These are phyloP conservation scores for Penicillium sp. DNA, from an alignment of 2,329 filamentous ascomycete species.

Conservation along the genomic window DNA sequence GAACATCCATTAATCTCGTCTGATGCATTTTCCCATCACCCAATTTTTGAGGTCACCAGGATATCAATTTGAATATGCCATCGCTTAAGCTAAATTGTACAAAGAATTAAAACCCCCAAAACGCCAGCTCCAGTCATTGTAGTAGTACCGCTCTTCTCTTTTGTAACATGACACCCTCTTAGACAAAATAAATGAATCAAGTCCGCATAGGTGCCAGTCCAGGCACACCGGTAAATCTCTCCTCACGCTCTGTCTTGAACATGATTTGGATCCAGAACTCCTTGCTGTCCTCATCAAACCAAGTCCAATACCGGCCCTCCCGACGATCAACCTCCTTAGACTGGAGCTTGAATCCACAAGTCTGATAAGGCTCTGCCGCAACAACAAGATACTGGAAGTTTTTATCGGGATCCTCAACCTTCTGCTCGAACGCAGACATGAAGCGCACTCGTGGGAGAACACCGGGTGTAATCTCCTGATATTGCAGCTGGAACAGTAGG, in stretches of 20 bases:
- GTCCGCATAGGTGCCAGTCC: constrained; percentile 57
- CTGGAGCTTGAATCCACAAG: constrained; percentile 93
- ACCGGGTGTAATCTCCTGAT: constrained; percentile 80
- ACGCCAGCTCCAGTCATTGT: constrained; percentile 1
- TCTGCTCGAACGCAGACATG: constrained; percentile 97
- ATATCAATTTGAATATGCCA: constrained; percentile 1
- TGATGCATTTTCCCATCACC: not conserved
- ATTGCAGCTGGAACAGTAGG: constrained; percentile 93
- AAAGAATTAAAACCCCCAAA: not conserved
- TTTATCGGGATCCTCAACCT: constrained; percentile 89
- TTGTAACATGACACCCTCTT: not conserved
- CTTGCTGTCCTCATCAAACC: constrained; percentile 93
- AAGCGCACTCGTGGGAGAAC: constrained; percentile 83
- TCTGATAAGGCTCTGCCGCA: constrained; percentile 97
- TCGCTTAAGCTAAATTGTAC: not conserved
- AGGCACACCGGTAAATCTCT: constrained; percentile 72
- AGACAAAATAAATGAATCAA: constrained; percentile 18
- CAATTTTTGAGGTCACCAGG: not conserved
- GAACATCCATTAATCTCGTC: not conserved
- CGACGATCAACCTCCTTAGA: constrained; percentile 87
- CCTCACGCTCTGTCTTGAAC: constrained; percentile 97
- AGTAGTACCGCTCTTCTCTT: not conserved
- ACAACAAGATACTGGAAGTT: constrained; percentile 93
- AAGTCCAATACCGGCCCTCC: constrained; percentile 86
- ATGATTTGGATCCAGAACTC: constrained; percentile 98